Conservation (phyloP, 106 monocot species). For the Dioscorea alata region DNA sequence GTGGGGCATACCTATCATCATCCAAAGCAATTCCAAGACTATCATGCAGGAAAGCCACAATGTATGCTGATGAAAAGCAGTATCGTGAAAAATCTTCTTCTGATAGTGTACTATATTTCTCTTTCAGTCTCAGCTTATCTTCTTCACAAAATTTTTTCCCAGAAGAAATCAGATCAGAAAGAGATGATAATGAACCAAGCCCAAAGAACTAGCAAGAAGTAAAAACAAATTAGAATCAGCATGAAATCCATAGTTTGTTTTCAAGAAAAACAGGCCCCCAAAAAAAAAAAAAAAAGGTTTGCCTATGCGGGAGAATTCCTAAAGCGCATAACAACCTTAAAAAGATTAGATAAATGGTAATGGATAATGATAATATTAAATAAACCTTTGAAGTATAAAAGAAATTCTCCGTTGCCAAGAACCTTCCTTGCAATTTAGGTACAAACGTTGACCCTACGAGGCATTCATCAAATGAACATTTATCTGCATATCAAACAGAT, state of each 20-base stretch:
- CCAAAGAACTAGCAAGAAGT: constrained; percentile 59
- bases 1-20: constrained; percentile 45
- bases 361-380: background rate
- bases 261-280: background rate
- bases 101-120: constrained; percentile 26
- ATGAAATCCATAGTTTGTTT: background rate
- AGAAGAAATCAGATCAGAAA: constrained; percentile 60
- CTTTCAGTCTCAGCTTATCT: constrained; percentile 47
- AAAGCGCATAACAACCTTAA: background rate
- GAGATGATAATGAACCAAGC: constrained; percentile 34
- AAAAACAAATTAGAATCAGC: background rate
- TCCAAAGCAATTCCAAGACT: constrained; percentile 68
- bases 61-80: constrained; percentile 96
- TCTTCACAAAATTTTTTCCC: constrained; percentile 66
- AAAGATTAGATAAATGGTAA: background rate
- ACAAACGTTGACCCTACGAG: constrained; percentile 42
- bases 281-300: background rate
- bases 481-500: constrained; percentile 27
- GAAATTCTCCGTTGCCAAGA: constrained; percentile 78
- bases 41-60: constrained; percentile 85
- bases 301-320: background rate
- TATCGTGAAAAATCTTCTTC: constrained; percentile 62
- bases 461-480: constrained; percentile 36
- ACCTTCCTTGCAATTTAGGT: constrained; percentile 49
- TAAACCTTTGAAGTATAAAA: constrained; percentile 70